Base-by-base conservation (phyloP, 2,329 filamentous ascomycete species). In the Huntiella abstrusa region DNA sequence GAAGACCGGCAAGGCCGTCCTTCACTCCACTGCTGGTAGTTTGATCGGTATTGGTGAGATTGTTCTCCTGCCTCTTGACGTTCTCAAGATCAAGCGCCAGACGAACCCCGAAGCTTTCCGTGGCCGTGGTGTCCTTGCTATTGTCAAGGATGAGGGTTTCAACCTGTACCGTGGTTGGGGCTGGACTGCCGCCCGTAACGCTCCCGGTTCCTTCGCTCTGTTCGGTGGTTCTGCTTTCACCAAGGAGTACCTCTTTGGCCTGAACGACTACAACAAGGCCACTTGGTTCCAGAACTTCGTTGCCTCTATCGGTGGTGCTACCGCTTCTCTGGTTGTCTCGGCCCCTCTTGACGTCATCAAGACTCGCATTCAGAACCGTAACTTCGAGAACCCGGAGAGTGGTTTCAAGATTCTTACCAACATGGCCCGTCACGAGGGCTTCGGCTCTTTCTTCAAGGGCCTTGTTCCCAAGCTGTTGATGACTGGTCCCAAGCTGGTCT, bases 31-130 rank as follows among this genome's bases (percentile, higher is more conserved):
- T 44, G 91, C 91, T 52, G 91, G 91, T 69, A 85, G 83, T 66
- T 60, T 98, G 58, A 92, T 98, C 58, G 91, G 91, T 57, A 94
- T 98, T 56, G 91, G 91, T 59, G 91, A 98, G 68, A 93, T 98
- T 53, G 75, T 98, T 49, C 75, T 98, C 28, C 75, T 98, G 36
- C 91, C 91, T 37, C 76, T 98, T 51, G 91, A 98, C 56, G 88
- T 98, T 35, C 75, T 98, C 52, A 98, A 98, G 75, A 98, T 98
- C 69, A 98, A 98, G 75, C 80, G 91, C 57, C 91, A 98, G 69
- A 98, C 91, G 54, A 98, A 98, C 71, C 91, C 91, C 36, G 91
- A 96, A 60, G 87, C 91, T 33, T 98, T 98, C 77, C 77, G 86
- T 54, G 88, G 88, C 55, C 83, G 91, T 57, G 91, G 91, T 52